Base-by-base conservation (phyloP, 768 basidiomycete genomes). In the Pleurotus djamor region DNA sequence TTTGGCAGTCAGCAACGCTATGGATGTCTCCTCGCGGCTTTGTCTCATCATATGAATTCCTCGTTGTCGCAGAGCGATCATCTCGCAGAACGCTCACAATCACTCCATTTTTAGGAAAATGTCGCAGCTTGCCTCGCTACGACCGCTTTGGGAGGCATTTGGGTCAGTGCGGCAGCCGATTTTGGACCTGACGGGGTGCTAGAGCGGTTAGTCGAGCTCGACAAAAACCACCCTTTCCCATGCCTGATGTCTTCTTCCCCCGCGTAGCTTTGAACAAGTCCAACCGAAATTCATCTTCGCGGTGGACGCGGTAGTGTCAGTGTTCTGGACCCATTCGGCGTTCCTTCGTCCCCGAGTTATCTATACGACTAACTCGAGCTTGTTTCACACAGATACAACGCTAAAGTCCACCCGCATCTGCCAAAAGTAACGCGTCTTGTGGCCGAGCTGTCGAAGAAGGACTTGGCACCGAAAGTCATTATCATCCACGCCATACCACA, bases 101-200 rank as follows among this genome's bases (percentile, higher is more conserved):
- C 3, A 28, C 21, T 28, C 21, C 21, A 28, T 28, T 28, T 28
- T 28, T 52, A 89, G 88, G 88, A 89, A 74, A 88, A 85, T 64
- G 81, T 88, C 5, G 84, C 77, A 14, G 83, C 84, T 1, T 87
- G 83, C 69, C 80, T 91, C 32, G 88, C 88, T 5, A 79, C 87
- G 14, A 74, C 86, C 41, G 88, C 89, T 45, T 38, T 50, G 43
- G 61, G 61, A 14, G 89, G 80, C n/a, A 89, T 93, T 45, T 94
- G 90, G 88, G 89, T 91, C 47, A 86, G 85, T 66, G 89, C 89
- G 12, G 89, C 91, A 14, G 85, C 90, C 13, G 91, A 93, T 71
- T 92, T 93, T 71, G 91, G 88, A n/a, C 75, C 88, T 16, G 81
- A 85, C 61, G 91, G 91, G 8, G 88, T 91, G 2, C 73, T 88